These are phyloP conservation scores for Fragaria vesca DNA, from an alignment of 306 rosid species.

Conservation along the genomic window DNA sequence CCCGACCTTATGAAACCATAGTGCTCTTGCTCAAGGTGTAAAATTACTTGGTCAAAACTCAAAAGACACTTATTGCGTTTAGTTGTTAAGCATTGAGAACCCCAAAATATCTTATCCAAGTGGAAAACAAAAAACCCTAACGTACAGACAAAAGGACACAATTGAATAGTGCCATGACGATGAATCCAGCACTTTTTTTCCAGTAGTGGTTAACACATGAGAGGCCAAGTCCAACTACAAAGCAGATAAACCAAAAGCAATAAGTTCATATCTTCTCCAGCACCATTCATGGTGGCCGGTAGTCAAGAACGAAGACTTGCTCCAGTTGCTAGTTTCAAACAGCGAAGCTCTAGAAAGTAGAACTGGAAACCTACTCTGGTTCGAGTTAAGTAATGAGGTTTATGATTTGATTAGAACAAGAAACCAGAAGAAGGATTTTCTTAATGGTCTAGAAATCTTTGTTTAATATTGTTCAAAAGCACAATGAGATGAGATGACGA, in stretches of 20 bases:
- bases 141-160: neutral
- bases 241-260: neutral
- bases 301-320: neutral
- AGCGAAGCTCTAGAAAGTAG: conserved; percentile 14
- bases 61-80: neutral
- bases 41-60: neutral
- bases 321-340: conserved; percentile 1
- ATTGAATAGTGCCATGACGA: neutral
- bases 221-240: neutral
- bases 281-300: neutral
- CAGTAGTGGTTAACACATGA: neutral
- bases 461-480: conserved; percentile 2
- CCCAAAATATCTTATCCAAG: neutral
- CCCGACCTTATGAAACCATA: neutral
- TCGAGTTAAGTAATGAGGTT: conserved; percentile 23
- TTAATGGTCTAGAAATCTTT: conserved; percentile 17
- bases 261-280: conserved; percentile 2
- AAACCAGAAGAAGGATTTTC: neutral
- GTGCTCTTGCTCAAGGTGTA: neutral
- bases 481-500: conserved; percentile 42
- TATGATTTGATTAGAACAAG: conserved; percentile 19
- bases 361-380: conserved; percentile 14
- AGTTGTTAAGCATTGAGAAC: conserved; percentile 1
- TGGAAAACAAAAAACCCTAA: neutral
- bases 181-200: neutral